Conservation (phyloP, 495 filamentous ascomycete genomes). For the Aspergillus avenaceus region DNA sequence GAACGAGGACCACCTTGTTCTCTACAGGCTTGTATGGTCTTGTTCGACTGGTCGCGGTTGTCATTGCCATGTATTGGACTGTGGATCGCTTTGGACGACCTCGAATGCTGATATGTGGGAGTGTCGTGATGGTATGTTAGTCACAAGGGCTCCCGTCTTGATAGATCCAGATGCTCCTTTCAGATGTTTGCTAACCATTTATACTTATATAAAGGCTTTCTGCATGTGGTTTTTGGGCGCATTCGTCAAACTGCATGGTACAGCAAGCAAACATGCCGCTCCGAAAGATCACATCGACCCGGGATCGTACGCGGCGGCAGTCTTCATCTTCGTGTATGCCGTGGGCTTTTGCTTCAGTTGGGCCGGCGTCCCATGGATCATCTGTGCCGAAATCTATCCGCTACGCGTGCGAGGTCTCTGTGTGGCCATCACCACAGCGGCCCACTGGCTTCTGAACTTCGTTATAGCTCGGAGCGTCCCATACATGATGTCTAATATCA, state of each 20-base stretch:
- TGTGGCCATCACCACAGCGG: conserved; percentile 34
- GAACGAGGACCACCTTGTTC: conserved; percentile 8
- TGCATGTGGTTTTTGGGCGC: conserved; percentile 64
- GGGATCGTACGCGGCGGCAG: conserved; percentile 48
- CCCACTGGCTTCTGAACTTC: conserved; percentile 18
- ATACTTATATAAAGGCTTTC: conserved; percentile 14
- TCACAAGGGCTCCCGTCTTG: too few species aligned
- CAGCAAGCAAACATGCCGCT: conserved; percentile 25
- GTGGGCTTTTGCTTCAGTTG: conserved; percentile 61
- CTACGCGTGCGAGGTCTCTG: conserved; percentile 45
- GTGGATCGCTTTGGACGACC: conserved; percentile 20
- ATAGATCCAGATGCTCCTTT: too few species aligned
- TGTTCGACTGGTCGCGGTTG: conserved; percentile 7
- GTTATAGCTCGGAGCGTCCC: conserved; percentile 7
- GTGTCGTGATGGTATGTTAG: neutral
- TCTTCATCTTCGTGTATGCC: conserved; percentile 63
- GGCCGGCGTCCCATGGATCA: conserved; percentile 57
- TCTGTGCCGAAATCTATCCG: conserved; percentile 41
- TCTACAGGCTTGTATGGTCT: conserved; percentile 20
- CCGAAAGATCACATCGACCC: conserved; percentile 29
- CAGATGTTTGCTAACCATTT: neutral
- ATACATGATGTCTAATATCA: conserved; percentile 33
- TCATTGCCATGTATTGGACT: conserved; percentile 15
- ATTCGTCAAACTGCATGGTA: conserved; percentile 44
- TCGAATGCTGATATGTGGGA: conserved; percentile 7